phyloP scores from a whole-genome alignment of 768 basidiomycete genomes.

The Suillus tomentosus region DNA sequence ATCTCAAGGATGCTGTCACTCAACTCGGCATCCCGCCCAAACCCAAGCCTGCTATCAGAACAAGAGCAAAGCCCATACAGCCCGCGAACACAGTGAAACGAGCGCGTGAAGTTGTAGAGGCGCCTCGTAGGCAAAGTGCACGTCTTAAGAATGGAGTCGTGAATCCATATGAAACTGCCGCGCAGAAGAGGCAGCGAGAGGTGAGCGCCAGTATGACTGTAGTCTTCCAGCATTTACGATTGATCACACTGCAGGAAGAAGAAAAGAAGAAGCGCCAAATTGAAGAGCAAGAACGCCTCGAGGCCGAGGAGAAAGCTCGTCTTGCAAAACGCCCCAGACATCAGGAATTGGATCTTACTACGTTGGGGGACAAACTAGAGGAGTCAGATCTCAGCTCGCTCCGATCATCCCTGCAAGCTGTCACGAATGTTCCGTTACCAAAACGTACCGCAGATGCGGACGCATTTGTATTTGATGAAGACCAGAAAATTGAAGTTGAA shows the following conservation, averaged over 20 bases:
- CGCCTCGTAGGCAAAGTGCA: conserved; percentile 67
- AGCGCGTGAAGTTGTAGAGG: conserved; percentile 40
- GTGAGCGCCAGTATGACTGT: conserved; percentile 35
- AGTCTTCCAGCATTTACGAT: not conserved
- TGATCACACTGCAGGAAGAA: conserved; percentile 41
- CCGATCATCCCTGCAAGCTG: conserved; percentile 43
- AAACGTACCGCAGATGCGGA: conserved; percentile 47
- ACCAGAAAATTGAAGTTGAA: conserved; percentile 49
- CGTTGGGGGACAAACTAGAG: conserved; percentile 47
- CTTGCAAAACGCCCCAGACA: conserved; percentile 70
- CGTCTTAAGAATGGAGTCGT: conserved; percentile 52
- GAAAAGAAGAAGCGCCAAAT: conserved; percentile 48
- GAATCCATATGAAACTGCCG: conserved; percentile 66
- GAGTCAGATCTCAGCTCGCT: conserved; percentile 50
- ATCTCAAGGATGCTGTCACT: conserved; percentile 58
- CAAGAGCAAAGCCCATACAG: conserved; percentile 63
- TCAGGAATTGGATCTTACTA: conserved; percentile 60
- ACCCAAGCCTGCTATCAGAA: conserved; percentile 38
- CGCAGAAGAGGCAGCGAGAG: conserved; percentile 66
- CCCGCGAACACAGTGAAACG: conserved; percentile 57
- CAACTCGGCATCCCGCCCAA: conserved; percentile 47
- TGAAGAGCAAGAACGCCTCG: conserved; percentile 63
- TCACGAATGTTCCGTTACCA: conserved; percentile 39
- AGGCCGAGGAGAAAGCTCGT: conserved; percentile 62
- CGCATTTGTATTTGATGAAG: conserved; percentile 51